These are phyloP conservation scores for Solanum hybrid DNA, from an alignment of 305 asterid species.

Conservation along the genomic window DNA sequence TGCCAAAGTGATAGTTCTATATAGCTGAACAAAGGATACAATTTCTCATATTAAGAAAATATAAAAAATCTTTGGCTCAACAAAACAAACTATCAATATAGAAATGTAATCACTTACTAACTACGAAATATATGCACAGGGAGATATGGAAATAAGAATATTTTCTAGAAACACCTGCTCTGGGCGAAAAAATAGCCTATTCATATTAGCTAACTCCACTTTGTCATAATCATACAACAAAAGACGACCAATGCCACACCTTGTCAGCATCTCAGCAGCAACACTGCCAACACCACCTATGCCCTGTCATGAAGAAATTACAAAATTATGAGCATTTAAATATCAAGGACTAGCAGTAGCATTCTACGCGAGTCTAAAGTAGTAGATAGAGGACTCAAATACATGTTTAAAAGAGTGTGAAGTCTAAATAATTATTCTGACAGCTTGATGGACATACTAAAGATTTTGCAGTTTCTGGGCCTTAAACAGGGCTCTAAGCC, in stretches of 20 bases:
- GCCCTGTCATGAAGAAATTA: conserved; percentile 43
- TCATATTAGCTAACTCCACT: conserved; percentile 99
- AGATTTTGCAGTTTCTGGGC: neutral
- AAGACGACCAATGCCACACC: conserved; percentile 98
- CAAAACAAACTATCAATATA: neutral
- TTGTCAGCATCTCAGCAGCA: conserved; percentile 98
- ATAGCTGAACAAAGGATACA: neutral
- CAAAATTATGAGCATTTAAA: neutral
- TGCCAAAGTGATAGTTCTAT: neutral
- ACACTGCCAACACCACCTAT: conserved; percentile 99
- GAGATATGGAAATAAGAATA: conserved; percentile 1
- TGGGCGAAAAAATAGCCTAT: conserved; percentile 96
- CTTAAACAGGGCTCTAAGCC: neutral
- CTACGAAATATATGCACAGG: neutral
- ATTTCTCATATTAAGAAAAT: neutral
- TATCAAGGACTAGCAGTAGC: neutral
- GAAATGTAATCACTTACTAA: neutral
- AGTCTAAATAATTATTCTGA: neutral
- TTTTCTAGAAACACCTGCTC: conserved; percentile 60
- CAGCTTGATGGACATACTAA: neutral
- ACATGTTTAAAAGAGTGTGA: neutral
- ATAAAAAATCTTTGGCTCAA: neutral
- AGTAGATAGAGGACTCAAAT: neutral
- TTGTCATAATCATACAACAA: conserved; percentile 94
- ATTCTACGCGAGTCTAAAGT: neutral